Percentiles rank a stretch among this genome's conserved stretches.
Conservation (phyloP, 2,329 filamentous ascomycete species). For the Paramyrothecium roridum region DNA sequence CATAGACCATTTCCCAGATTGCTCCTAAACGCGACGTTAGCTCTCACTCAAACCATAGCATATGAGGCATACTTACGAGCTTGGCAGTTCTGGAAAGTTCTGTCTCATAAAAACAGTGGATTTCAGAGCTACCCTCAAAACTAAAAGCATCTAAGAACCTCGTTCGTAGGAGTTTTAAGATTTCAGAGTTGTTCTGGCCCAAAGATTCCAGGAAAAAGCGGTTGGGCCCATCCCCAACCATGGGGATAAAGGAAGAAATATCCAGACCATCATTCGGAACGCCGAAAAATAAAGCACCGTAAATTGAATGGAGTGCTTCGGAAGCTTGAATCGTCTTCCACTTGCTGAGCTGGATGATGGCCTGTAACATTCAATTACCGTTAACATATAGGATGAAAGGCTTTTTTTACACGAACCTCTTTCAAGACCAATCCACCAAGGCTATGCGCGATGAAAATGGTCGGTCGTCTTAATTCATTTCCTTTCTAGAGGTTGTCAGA, state of each 20-base stretch:
- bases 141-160: conserved; percentile 3
- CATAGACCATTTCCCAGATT: conserved; percentile 12
- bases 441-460: conserved; percentile 4
- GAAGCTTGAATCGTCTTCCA: not conserved
- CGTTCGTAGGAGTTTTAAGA: not conserved
- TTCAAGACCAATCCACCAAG: conserved; percentile 4
- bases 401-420: not conserved
- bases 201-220: conserved; percentile 1
- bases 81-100: conserved; percentile 14
- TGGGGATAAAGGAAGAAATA: not conserved
- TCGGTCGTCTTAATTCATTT: not conserved
- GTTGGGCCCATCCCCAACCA: conserved; percentile 2
- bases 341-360: not conserved
- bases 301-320: not conserved
- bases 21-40: not conserved
- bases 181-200: not conserved
- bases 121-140: conserved; percentile 3
- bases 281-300: conserved; percentile 4
- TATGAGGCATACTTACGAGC: conserved; percentile 9
- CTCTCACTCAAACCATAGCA: not conserved
- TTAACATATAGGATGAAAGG: not conserved
- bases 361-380: not conserved
- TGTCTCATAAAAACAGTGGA: conserved; percentile 19
- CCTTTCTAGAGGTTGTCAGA: not conserved
- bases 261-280: conserved; percentile 3